A percentile compares a stretch with the other conserved stretches of the same genome.
phyloP scores from a whole-genome alignment of 495 filamentous ascomycete species.

The Penicillium odoratum region DNA sequence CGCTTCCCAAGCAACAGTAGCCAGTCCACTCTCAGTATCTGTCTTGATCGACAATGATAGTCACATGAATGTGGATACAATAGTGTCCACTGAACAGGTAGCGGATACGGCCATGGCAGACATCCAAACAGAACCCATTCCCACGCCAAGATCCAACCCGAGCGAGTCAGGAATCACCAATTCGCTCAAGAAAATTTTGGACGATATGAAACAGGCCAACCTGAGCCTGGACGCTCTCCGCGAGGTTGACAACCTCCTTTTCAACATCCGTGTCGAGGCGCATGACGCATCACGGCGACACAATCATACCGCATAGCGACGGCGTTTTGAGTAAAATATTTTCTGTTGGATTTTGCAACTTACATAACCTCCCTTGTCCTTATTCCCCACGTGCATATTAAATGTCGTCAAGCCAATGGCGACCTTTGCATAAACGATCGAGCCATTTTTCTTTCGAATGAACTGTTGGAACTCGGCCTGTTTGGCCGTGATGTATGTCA shows the following conservation, averaged over 20 bases:
- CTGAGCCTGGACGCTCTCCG: slow-evolving; percentile 54
- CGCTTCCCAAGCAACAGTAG: slow-evolving; percentile 18
- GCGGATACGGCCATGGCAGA: slow-evolving; percentile 15
- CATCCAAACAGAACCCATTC: slow-evolving; percentile 19
- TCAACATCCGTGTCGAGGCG: slow-evolving; percentile 64
- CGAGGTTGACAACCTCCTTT: slow-evolving; percentile 65
- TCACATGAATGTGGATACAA: slow-evolving; percentile 22
- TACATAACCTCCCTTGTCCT: slow-evolving; percentile 14
- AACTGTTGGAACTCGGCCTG: background rate
- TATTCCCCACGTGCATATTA: slow-evolving; percentile 30
- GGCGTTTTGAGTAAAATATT: slow-evolving; percentile 34
- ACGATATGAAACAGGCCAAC: slow-evolving; percentile 48
- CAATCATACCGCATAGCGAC: slow-evolving; percentile 45
- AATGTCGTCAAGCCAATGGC: slow-evolving; percentile 18
- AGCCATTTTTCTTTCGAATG: background rate
- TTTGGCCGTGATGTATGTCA: slow-evolving; percentile 3
- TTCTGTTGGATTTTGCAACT: slow-evolving; percentile 16
- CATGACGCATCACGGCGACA: slow-evolving; percentile 59
- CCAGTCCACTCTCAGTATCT: slow-evolving; percentile 5
- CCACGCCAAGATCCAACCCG: slow-evolving; percentile 5
- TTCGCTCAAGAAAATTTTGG: slow-evolving; percentile 51
- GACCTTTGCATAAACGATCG: slow-evolving; percentile 11
- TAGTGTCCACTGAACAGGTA: background rate
- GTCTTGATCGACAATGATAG: background rate
- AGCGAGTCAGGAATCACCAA: slow-evolving; percentile 40